A percentile compares a stretch with the other conserved stretches of the same genome.
Conservation (phyloP, 441 rosid species). For the Raphanus hybrid region DNA sequence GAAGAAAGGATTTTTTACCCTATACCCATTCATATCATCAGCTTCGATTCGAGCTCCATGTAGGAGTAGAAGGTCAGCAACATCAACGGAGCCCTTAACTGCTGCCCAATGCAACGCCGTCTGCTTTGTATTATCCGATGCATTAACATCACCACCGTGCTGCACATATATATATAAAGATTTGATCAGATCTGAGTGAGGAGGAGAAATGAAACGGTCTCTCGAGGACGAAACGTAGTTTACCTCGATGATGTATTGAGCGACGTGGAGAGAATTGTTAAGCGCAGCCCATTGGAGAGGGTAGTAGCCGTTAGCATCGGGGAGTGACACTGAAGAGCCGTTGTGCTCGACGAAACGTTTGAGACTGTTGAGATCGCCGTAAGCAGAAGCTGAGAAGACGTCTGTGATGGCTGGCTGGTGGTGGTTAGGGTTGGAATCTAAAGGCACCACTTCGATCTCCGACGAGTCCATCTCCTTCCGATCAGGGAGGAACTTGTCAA, state of each 20-base stretch:
- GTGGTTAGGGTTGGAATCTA: constrained; percentile 44
- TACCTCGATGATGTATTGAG: constrained; percentile 63
- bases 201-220: background rate
- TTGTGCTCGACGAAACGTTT: constrained; percentile 69
- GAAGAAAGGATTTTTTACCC: constrained; percentile 48
- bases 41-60: constrained; percentile 83
- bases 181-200: background rate
- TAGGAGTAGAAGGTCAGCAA: constrained; percentile 72
- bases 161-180: background rate
- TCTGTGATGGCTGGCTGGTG: constrained; percentile 50
- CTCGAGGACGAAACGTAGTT: background rate
- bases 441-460: constrained; percentile 78
- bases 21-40: constrained; percentile 69
- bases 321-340: constrained; percentile 58
- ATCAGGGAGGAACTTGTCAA: background rate
- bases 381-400: constrained; percentile 84
- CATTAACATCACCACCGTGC: constrained; percentile 7
- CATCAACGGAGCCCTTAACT: constrained; percentile 74
- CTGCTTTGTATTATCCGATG: background rate
- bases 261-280: background rate
- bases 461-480: constrained; percentile 59
- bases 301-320: constrained; percentile 65
- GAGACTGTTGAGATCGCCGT: constrained; percentile 72
- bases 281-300: constrained; percentile 7
- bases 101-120: constrained; percentile 81